These are phyloP conservation scores for Colletotrichum euphorbiae DNA, from an alignment of 2,329 filamentous ascomycete species.

Conservation along the genomic window DNA sequence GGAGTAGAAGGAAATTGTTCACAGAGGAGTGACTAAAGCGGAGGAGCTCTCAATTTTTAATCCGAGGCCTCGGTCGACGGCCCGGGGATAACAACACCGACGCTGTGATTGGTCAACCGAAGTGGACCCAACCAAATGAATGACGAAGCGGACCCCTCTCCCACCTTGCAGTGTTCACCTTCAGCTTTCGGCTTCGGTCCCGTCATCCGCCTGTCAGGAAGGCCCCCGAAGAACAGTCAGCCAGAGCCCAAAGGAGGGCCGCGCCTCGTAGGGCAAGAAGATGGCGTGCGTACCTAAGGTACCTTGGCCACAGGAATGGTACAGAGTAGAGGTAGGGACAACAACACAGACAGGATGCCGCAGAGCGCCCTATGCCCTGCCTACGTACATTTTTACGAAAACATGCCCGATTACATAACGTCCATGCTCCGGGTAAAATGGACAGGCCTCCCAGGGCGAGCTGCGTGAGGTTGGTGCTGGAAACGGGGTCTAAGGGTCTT, in stretches of 20 bases:
- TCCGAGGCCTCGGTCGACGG: slow-evolving; percentile 23
- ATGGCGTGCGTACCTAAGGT: background rate
- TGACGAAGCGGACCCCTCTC: slow-evolving; percentile 25
- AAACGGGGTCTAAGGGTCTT: slow-evolving; percentile 14
- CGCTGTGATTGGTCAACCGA: slow-evolving; percentile 21
- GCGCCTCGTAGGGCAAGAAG: background rate
- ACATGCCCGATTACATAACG: slow-evolving; percentile 28
- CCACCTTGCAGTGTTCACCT: slow-evolving; percentile 8
- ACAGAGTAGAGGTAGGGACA: background rate
- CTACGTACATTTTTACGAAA: background rate
- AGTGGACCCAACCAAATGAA: slow-evolving; percentile 6
- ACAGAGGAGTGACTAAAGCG: slow-evolving; percentile 9
- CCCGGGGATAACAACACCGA: slow-evolving; percentile 33
- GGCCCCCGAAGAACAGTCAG: background rate
- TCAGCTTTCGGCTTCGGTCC: slow-evolving; percentile 12
- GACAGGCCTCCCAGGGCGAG: slow-evolving; percentile 19
- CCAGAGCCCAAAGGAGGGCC: slow-evolving; percentile 6
- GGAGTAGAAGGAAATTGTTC: slow-evolving; percentile 29
- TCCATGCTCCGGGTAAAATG: background rate
- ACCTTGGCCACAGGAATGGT: background rate
- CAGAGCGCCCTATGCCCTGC: background rate
- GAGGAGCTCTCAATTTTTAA: slow-evolving; percentile 24
- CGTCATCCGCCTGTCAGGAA: slow-evolving; percentile 11
- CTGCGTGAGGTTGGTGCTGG: background rate
- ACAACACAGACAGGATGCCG: too few species aligned